Conservation (phyloP, 768 basidiomycete genomes). For the Tylopilus rubrobrunneus region DNA sequence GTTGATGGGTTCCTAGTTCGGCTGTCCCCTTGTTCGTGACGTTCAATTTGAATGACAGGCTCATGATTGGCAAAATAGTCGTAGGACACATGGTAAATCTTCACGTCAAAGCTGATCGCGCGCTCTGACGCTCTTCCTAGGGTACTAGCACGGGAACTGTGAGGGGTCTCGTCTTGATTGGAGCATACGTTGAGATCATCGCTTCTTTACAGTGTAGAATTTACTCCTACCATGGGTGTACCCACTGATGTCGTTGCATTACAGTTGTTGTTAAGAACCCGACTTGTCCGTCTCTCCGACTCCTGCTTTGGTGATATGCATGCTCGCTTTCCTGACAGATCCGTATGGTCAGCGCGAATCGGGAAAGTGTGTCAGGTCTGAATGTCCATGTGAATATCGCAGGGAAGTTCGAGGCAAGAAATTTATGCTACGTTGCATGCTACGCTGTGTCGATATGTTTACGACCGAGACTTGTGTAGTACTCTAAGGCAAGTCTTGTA, state of each 20-base stretch:
- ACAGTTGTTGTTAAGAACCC: slow-evolving; percentile 71
- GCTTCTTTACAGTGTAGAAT: too few species aligned
- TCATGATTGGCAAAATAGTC: slow-evolving; percentile 30
- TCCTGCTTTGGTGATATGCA: neutral
- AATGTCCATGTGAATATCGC: too few species aligned
- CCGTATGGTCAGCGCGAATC: slow-evolving; percentile 66
- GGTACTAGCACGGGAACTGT: too few species aligned
- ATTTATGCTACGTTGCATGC: slow-evolving; percentile 46
- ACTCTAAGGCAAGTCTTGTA: slow-evolving; percentile 42
- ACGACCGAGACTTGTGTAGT: neutral
- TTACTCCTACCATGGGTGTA: neutral
- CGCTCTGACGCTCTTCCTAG: slow-evolving; percentile 8
- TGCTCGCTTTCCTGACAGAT: too few species aligned
- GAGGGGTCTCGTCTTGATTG: too few species aligned
- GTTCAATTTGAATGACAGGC: neutral
- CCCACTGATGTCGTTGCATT: neutral
- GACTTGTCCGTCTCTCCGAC: slow-evolving; percentile 72
- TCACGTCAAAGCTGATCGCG: neutral
- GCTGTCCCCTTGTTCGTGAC: too few species aligned
- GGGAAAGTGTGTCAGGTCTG: slow-evolving; percentile 23
- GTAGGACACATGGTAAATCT: slow-evolving; percentile 57
- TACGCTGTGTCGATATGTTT: neutral
- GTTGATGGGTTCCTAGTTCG: too few species aligned
- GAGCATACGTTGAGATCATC: too few species aligned
- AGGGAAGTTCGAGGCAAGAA: too few species aligned